Evolutionary conservation across 2,329 filamentous ascomycete species (phyloP), one percentile per base, ranked within the genome.

Genomic region (Periconia sp.): DNA sequence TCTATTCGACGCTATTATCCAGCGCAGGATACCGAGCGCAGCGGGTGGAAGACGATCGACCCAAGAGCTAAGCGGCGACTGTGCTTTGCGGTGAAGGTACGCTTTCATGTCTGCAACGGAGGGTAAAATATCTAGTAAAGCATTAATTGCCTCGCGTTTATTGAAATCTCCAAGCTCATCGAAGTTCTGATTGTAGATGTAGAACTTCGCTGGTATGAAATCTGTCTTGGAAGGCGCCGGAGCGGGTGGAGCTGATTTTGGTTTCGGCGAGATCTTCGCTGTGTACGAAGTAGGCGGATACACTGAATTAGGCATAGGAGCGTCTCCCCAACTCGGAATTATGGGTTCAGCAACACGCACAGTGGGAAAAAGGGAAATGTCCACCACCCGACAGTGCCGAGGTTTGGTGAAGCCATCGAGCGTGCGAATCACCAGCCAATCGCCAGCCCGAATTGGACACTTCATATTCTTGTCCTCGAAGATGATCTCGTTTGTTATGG

Each of bases 1-100:
- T 32, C 89, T 79, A 58, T 96, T 96, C 0, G 91, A 95, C 0
- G 91, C 88, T 44, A 96, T 82, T 48, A 96, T 88, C 92, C 92
- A 96, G 37, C 88, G 81, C 15, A 96, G 72, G 0, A 95, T 69
- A 15, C 83, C 81, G 3, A 89, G 69, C 0, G 85, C 81, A 5
- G 87, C 80, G 2, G 82, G 80, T 1, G 85, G 81, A 8, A 96
- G 77, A 13, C 78, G 71, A 16, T 81, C 74, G 51, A 71, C 67
- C 84, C 84, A 88, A 10, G 64, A 53, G 42, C 61, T 67, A n/a
- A 78, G 57, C 11, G 59, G 32, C 7, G 61, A 63, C 26, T 62
- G 63, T 59, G 73, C 73, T 17, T 69, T 66, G 10, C 66, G 64
- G 4, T 66, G 54, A 10, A 84, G 68, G 45, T 75, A 83, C 0